Conservation (phyloP, 139 green algal genomes). For the Pseudopediastrum boryanum region DNA sequence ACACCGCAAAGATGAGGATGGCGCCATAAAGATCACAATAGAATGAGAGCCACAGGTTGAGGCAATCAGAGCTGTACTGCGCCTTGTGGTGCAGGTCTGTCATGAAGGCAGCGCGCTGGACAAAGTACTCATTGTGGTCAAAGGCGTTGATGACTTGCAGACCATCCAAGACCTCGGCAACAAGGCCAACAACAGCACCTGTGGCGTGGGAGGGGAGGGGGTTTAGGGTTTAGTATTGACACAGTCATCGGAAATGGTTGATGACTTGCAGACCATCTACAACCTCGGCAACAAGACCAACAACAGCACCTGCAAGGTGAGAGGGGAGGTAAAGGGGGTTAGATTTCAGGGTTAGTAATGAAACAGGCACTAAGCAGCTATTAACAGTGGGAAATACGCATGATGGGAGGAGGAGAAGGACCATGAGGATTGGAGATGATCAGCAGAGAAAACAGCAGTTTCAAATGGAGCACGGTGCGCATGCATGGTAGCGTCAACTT, state of each 20-base stretch:
- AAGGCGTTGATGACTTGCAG: slow-evolving; percentile 58
- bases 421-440: no score
- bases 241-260: no score
- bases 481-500: no score
- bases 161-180: slow-evolving; percentile 58
- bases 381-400: no score
- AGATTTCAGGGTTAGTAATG: no score
- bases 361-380: no score
- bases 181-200: slow-evolving; percentile 52
- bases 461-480: no score
- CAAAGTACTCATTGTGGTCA: slow-evolving; percentile 45
- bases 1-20: slow-evolving; percentile 44
- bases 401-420: no score
- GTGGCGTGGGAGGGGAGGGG: neutral
- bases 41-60: slow-evolving; percentile 66
- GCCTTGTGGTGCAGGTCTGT: slow-evolving; percentile 42
- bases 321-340: no score
- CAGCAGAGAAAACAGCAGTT: no score
- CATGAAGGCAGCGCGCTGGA: slow-evolving; percentile 16
- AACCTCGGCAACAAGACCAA: slow-evolving; percentile 56
- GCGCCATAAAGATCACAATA: no score
- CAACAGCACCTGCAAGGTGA: slow-evolving; percentile 44
- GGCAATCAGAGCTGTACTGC: slow-evolving; percentile 51
- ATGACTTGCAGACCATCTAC: slow-evolving; percentile 60
- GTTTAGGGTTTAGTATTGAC: no score